Conservation (phyloP, 106 monocot genomes). For the Phalaenopsis equestris region DNA sequence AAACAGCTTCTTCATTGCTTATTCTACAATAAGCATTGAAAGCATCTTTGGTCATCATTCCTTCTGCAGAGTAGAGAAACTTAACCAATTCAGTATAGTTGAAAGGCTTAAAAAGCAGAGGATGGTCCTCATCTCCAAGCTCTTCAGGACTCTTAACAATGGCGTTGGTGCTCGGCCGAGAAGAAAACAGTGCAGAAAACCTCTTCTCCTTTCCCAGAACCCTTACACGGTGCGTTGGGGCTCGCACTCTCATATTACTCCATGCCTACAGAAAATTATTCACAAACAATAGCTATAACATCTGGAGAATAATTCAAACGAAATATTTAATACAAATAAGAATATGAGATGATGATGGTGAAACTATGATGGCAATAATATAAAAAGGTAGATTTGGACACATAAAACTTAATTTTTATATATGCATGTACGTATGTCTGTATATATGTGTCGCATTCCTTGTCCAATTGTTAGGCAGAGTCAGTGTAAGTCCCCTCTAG, state of each 20-base stretch:
- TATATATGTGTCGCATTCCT: no score
- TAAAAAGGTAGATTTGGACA: no score
- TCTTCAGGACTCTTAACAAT: slow-evolving; percentile 20
- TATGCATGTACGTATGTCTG: no score
- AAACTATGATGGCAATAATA: no score
- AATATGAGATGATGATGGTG: no score
- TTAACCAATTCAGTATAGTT: slow-evolving; percentile 12
- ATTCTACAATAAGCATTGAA: slow-evolving; percentile 18
- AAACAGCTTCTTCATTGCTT: neutral
- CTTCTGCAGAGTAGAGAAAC: slow-evolving; percentile 15
- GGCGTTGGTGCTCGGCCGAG: slow-evolving; percentile 13
- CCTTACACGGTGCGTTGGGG: slow-evolving; percentile 22
- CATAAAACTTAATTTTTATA: no score
- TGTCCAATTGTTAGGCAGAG: no score
- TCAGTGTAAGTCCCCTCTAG: no score
- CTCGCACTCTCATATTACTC: slow-evolving; percentile 27
- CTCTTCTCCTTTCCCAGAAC: slow-evolving; percentile 13
- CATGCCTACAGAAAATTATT: slow-evolving; percentile 14
- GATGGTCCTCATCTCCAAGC: slow-evolving; percentile 30
- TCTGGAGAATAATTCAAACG: no score
- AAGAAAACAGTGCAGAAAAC: slow-evolving; percentile 11
- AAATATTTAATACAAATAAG: no score
- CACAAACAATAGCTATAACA: no score
- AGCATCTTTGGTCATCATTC: neutral
- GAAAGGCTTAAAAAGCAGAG: slow-evolving; percentile 20